Evolutionary conservation across 169 alveolate genomes (phyloP), one percentile per base, ranked within the genome.

Genomic region (Cryptosporidium ubiquitum): DNA sequence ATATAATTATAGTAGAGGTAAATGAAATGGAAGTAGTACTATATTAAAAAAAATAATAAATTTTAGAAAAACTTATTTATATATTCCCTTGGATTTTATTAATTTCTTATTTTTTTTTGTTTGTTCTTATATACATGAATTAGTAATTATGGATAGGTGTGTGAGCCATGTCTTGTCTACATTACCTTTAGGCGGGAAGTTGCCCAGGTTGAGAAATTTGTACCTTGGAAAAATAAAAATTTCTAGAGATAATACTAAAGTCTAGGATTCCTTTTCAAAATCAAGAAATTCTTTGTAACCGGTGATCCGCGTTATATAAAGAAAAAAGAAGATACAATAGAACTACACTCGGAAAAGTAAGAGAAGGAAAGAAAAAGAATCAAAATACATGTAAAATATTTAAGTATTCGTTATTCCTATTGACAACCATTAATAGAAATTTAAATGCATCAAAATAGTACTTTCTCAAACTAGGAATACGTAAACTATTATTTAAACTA

Each of bases 141-240:
- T 33, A 49, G 68, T 31, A 52, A 73, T 73, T 73, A 73, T 73
- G 85, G 68, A 73, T 73, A 73, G 85, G 85, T 73, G 85, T 73
- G 85, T 73, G 85, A 49, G 16, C n/a, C 55, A 73, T 71, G 85
- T 73, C 68, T 35, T 33, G 85, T 73, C 85, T 23, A 10, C 35
- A 0, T 10, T 9, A 16, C 2, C 20, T 70, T 26, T 52, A 73
- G 85, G 85, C 85, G 85, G 85, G 85, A 20, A 39, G 26, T 44
- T 23, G 49, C n/a, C 69, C 29, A 42, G 66, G 84, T 49, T n/a
- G 69, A 47, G 68, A 70, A 55, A 47, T 47, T 31, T 39, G 6
- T 5, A 49, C 69, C 60, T 33, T 23, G 44, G 26, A 70, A 70
- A 39, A 70, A 35, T 33, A 31, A 29, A 58, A 39, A n/a, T 5